Conservation (phyloP, 495 filamentous ascomycete genomes). For the Hypoxylon fragiforme region DNA sequence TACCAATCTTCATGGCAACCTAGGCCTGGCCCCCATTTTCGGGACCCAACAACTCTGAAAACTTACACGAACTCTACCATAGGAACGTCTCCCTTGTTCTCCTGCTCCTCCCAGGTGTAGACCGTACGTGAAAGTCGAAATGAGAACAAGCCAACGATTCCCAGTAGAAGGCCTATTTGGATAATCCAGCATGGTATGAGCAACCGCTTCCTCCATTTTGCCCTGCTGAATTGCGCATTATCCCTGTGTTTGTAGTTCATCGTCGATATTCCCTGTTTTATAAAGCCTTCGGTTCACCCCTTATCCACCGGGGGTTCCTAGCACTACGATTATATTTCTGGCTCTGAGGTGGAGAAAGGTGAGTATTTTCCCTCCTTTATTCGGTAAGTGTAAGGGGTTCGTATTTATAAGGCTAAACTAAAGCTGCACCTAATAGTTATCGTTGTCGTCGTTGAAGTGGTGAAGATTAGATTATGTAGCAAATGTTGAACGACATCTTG, state of each 20-base stretch:
- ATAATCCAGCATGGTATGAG: slow-evolving; percentile 47
- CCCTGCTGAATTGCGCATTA: slow-evolving; percentile 47
- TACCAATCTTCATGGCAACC: background rate
- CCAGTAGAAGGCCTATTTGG: slow-evolving; percentile 44
- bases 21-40: no score
- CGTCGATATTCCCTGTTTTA: slow-evolving; percentile 3
- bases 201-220: slow-evolving; percentile 46
- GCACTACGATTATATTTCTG: no score
- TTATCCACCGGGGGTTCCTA: no score
- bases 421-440: background rate
- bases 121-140: slow-evolving; percentile 50
- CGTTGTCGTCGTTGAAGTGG: slow-evolving; percentile 4
- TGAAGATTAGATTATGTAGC: slow-evolving; percentile 2
- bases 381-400: no score
- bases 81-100: slow-evolving; percentile 40
- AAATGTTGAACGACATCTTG: slow-evolving; percentile 5
- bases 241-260: slow-evolving; percentile 43
- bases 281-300: background rate
- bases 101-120: slow-evolving; percentile 42
- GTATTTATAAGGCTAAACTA: no score
- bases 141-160: slow-evolving; percentile 52
- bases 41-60: no score
- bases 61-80: slow-evolving; percentile 54
- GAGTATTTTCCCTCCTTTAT: no score
- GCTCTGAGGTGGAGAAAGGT: no score